These are phyloP conservation scores for Orbilia ellipsospora DNA, from an alignment of 2,329 filamentous ascomycete genomes.

Conservation along the genomic window DNA sequence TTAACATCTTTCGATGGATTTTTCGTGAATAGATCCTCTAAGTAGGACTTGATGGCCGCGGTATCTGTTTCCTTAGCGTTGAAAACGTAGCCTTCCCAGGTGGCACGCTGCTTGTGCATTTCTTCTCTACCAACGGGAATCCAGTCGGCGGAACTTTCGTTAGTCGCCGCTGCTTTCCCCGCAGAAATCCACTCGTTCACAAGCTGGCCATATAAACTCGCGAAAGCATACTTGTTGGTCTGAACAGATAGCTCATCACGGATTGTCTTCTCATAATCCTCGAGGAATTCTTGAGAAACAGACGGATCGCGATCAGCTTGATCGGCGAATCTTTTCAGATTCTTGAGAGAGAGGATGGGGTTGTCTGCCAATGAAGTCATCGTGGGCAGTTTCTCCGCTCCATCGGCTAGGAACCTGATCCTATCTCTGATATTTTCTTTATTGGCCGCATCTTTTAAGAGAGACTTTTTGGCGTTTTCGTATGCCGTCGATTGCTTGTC, in stretches of 20 bases:
- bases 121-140: slow-evolving; percentile 65
- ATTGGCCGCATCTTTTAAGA: slow-evolving; percentile 61
- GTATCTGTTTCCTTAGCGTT: slow-evolving; percentile 65
- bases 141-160: slow-evolving; percentile 57
- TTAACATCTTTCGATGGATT: slow-evolving; percentile 62
- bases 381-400: slow-evolving; percentile 61
- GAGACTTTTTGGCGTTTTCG: slow-evolving; percentile 64
- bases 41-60: slow-evolving; percentile 65
- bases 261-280: slow-evolving; percentile 66
- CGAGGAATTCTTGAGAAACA: slow-evolving; percentile 65
- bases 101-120: slow-evolving; percentile 67
- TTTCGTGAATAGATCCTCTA: slow-evolving; percentile 66
- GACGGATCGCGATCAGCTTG: slow-evolving; percentile 69
- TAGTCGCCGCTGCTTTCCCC: slow-evolving; percentile 54
- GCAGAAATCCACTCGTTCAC: slow-evolving; percentile 68
- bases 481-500: slow-evolving; percentile 67
- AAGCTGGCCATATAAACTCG: slow-evolving; percentile 69
- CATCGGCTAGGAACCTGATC: slow-evolving; percentile 61
- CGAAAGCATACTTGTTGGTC: slow-evolving; percentile 69
- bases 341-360: slow-evolving; percentile 61
- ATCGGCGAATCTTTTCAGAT: slow-evolving; percentile 67
- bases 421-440: slow-evolving; percentile 60
- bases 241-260: slow-evolving; percentile 66
- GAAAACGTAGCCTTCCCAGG: slow-evolving; percentile 71
- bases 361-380: slow-evolving; percentile 57